Base-by-base conservation (phyloP, 345 rosid genomes). In the Populus pruinosa region DNA sequence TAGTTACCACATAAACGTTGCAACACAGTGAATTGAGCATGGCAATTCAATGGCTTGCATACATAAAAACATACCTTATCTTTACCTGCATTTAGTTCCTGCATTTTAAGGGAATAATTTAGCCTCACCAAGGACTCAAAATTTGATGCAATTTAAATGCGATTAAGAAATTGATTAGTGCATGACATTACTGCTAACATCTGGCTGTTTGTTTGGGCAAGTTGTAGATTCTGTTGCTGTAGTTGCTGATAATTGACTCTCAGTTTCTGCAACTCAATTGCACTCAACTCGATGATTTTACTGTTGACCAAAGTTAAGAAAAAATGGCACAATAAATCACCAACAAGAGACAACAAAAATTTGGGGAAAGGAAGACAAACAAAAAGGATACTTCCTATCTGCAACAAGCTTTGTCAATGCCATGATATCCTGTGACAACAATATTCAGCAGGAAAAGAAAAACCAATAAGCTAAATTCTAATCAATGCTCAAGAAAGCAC, bases 21-120 rank as follows among this genome's bases (percentile, higher is more conserved):
- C 64, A 59, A 3, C 63, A 59, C 29, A 10, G 29, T 6, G 23
- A n/a, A 59, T 23, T 59, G 6, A 59, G 16, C 64, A 23, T 0
- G 29, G 10, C 63, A 59, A 59, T 59, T 29, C 64, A 59, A 21
- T 20, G 43, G 8, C 38, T 35, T n/a, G 27, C n/a, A 2, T n/a
- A 6, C 61, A 64, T 53, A 65, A 67, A 72, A 75, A 75, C 85
- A 76, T 83, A 89, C 97, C 89, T 44, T 86, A 78, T 90, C 97
- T 87, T 87, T 90, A 79, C 79, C 86, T 76, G 85, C 78, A 86
- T 89, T 92, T 75, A 88, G 83, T 73, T 92, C 97, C 97, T 89
- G 92, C 83, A 88, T 78, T 72, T 79, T 69, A 80, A 47, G 70
- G 53, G 5, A 64, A 71, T 36, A 70, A 64, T 78, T 82, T 69